These are phyloP conservation scores for Zoysia matrella DNA, from an alignment of 202 grass and related monocot genomes.

Conservation along the genomic window DNA sequence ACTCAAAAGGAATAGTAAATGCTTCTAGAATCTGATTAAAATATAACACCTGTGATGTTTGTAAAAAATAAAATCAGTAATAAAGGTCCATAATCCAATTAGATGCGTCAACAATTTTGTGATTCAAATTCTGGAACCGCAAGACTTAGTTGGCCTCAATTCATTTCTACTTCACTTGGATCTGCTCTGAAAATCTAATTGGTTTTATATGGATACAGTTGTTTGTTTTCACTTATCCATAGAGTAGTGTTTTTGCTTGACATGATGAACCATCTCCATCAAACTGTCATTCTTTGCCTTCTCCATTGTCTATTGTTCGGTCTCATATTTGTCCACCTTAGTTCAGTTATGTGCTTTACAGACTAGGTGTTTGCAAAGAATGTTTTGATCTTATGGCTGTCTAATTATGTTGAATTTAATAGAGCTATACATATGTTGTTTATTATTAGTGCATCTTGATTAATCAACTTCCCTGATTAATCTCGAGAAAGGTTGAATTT, in stretches of 20 bases:
- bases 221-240: not conserved
- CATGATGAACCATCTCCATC: not conserved
- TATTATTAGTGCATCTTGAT: too few relatives aligned
- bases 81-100: slow-evolving; percentile 3
- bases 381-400: not conserved
- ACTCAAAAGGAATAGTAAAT: not conserved
- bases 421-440: not conserved
- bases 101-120: not conserved
- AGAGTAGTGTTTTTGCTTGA: not conserved
- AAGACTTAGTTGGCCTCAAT: not conserved
- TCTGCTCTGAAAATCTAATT: not conserved
- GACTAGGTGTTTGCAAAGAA: not conserved
- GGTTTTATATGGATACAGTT: not conserved
- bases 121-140: not conserved
- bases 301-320: not conserved
- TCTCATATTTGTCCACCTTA: not conserved
- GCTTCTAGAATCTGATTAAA: not conserved
- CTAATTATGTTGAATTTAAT: not conserved
- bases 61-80: not conserved
- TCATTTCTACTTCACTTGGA: not conserved
- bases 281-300: not conserved
- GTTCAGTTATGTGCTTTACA: not conserved
- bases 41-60: slow-evolving; percentile 17
- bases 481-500: too few relatives aligned
- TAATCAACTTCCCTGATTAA: too few relatives aligned